Percentiles rank a stretch among this genome's conserved stretches.
phyloP scores from a whole-genome alignment of 1,284 basidiomycete species.

The Schizophyllum commune region DNA sequence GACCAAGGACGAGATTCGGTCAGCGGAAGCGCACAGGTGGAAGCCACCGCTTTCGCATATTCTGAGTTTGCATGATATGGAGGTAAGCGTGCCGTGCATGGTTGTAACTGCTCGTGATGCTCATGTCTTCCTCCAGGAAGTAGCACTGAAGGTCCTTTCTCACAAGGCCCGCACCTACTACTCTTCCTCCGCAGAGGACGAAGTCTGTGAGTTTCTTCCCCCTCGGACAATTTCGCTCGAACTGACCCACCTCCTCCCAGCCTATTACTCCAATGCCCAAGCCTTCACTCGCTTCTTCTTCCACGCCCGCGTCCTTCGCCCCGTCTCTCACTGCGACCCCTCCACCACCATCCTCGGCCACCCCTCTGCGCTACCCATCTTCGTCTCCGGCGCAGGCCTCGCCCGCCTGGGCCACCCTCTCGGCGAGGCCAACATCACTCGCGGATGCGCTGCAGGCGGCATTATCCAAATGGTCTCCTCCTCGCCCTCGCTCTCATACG shows the following conservation, averaged over 20 bases:
- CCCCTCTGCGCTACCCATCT: conserved; percentile 71
- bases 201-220: conserved; percentile 49
- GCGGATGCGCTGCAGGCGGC: conserved; percentile 59
- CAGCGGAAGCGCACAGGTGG: conserved; percentile 52
- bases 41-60: conserved; percentile 63
- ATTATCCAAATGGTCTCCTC: conserved; percentile 89
- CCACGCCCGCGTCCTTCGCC: conserved; percentile 69
- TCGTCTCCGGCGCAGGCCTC: conserved; percentile 81
- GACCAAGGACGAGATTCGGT: conserved; percentile 65
- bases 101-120: background rate
- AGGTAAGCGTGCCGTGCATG: conserved; percentile 33
- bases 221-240: background rate
- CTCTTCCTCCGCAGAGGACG: conserved; percentile 76
- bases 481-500: conserved; percentile 75
- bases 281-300: conserved; percentile 82
- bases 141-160: conserved; percentile 59
- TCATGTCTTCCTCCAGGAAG: conserved; percentile 28
- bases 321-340: conserved; percentile 63
- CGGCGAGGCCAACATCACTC: conserved; percentile 82
- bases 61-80: conserved; percentile 71
- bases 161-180: conserved; percentile 79
- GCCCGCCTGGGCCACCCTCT: conserved; percentile 85
- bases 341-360: conserved; percentile 74
- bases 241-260: conserved; percentile 24
- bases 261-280: conserved; percentile 55